Evolutionary conservation across 2,329 filamentous ascomycete genomes (phyloP).

Genomic region (Chaetomiaceae sp.): DNA sequence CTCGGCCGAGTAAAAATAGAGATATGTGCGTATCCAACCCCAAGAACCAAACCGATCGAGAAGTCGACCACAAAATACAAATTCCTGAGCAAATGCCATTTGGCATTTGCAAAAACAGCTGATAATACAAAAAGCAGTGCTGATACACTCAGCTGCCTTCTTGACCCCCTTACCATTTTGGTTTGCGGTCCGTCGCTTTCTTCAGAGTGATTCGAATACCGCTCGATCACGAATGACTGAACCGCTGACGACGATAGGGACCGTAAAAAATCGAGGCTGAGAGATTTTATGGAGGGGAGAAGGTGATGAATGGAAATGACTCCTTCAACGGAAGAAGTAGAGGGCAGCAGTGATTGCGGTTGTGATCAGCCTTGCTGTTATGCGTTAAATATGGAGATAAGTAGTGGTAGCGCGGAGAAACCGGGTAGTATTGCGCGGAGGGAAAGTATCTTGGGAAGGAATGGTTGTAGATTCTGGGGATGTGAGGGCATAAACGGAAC

Average conservation of each 20-base stretch:
- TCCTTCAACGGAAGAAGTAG: neutral
- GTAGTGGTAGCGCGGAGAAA: neutral
- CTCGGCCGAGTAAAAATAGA: neutral
- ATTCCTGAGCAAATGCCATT: neutral
- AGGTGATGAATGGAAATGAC: neutral
- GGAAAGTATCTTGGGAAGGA: neutral
- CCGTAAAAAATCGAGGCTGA: neutral
- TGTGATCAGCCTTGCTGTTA: neutral
- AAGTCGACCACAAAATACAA: neutral
- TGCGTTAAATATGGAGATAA: neutral
- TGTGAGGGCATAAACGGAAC: no score
- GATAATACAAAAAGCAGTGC: neutral
- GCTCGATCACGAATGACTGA: no score
- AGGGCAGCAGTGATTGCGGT: neutral
- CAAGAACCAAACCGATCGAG: neutral
- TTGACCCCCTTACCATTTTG: conserved; percentile 1
- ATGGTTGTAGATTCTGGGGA: no score
- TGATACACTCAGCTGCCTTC: neutral
- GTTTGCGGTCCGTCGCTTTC: neutral
- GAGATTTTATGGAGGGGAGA: neutral
- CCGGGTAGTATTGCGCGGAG: neutral
- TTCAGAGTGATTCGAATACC: neutral
- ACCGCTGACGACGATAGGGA: neutral
- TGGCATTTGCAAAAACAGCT: neutral
- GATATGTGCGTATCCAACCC: neutral